Percentiles rank a stretch among this genome's conserved stretches.
Evolutionary conservation across 1,139 yeast species (phyloP).

Genomic region (Starmera stellimalicola): DNA sequence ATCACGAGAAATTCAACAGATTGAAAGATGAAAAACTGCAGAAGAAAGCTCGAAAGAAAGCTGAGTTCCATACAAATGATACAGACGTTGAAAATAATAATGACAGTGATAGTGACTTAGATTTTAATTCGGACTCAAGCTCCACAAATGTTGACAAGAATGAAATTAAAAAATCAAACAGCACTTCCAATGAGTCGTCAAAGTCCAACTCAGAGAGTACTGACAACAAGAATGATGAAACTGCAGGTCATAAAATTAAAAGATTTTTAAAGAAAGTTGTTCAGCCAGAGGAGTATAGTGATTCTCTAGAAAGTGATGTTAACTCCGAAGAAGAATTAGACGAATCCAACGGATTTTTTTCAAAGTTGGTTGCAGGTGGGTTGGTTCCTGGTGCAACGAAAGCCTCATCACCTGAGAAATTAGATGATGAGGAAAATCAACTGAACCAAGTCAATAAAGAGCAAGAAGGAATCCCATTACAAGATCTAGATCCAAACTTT

Average conservation of each 20-base stretch:
- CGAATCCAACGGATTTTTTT: slow-evolving; percentile 15
- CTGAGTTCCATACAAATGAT: slow-evolving; percentile 12
- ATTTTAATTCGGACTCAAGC: slow-evolving; percentile 4
- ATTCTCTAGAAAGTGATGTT: slow-evolving; percentile 6
- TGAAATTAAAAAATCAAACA: not conserved
- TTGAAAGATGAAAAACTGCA: slow-evolving; percentile 8
- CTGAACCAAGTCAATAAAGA: not conserved
- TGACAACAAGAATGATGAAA: slow-evolving; percentile 8
- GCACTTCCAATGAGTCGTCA: not conserved
- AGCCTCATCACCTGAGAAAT: slow-evolving; percentile 4
- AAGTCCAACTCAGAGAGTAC: not conserved
- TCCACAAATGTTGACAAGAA: not conserved
- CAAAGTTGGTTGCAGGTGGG: slow-evolving; percentile 23
- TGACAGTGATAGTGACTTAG: slow-evolving; percentile 14
- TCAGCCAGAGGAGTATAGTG: slow-evolving; percentile 8
- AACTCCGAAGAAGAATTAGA: slow-evolving; percentile 13
- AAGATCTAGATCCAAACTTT: slow-evolving; percentile 15
- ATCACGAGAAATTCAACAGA: slow-evolving; percentile 9
- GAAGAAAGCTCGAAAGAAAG: slow-evolving; percentile 8
- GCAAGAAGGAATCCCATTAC: slow-evolving; percentile 12
- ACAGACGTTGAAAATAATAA: slow-evolving; percentile 9
- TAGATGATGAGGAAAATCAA: slow-evolving; percentile 13
- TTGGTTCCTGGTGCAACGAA: slow-evolving; percentile 21
- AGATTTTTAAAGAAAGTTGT: slow-evolving; percentile 16
- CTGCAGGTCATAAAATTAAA: slow-evolving; percentile 15